Conservation (phyloP, 192 early-diverging fungal species). For the Coemansia sp. region DNA sequence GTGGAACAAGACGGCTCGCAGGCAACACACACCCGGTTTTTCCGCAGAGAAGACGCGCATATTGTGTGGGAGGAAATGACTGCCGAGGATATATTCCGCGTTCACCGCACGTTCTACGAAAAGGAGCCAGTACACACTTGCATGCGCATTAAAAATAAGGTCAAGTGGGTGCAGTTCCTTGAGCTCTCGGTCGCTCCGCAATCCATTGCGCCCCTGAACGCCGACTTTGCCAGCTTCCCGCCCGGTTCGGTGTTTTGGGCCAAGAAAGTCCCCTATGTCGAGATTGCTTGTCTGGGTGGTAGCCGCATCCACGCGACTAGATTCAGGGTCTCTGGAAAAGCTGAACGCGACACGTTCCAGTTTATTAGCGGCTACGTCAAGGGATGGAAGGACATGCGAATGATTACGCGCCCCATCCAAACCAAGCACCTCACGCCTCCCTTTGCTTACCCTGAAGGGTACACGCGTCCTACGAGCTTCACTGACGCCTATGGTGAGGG, state of each 20-base stretch:
- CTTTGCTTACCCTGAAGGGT: constrained; percentile 22
- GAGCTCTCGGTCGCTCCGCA: constrained; percentile 7
- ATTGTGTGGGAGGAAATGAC: constrained; percentile 61
- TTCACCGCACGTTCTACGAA: constrained; percentile 62
- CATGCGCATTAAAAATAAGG: constrained; percentile 34
- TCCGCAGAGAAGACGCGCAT: constrained; percentile 54
- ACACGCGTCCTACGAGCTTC: constrained; percentile 3
- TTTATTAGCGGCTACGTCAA: constrained; percentile 31
- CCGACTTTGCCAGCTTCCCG: constrained; percentile 5
- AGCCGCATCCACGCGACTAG: constrained; percentile 22
- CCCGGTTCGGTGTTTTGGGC: constrained; percentile 17
- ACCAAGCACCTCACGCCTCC: constrained; percentile 11
- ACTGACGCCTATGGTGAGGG: background rate
- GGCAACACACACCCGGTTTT: constrained; percentile 69
- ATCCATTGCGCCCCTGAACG: constrained; percentile 1
- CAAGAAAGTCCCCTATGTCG: constrained; percentile 23
- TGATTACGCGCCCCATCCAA: constrained; percentile 4
- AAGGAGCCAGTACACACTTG: constrained; percentile 18
- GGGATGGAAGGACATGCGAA: constrained; percentile 5
- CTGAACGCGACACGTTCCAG: constrained; percentile 17
- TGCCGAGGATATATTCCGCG: constrained; percentile 57
- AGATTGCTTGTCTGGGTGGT: constrained; percentile 31
- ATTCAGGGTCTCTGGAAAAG: constrained; percentile 28
- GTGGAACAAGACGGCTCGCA: constrained; percentile 57
- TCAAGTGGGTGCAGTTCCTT: constrained; percentile 21